Percentiles rank a stretch among this genome's conserved stretches.
Evolutionary conservation across 1,139 yeast genomes (phyloP).

Genomic region (Protomyces arabidopsidicola): DNA sequence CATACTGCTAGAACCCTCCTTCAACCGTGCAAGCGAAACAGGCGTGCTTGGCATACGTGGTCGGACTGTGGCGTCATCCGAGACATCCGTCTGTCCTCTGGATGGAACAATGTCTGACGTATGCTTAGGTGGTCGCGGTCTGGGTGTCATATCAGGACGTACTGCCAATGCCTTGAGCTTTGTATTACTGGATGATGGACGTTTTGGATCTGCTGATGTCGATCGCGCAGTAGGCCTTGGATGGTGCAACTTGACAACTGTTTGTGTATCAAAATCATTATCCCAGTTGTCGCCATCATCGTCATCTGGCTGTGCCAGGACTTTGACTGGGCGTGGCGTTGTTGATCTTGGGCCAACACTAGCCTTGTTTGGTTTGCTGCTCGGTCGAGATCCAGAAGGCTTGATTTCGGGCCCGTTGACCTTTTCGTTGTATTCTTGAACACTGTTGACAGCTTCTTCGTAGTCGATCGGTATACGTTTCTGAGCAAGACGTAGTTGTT

Average conservation of each 20-base stretch:
- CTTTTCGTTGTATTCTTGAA: constrained; percentile 37
- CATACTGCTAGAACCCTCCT: background rate
- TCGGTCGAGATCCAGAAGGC: background rate
- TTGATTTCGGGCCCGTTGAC: constrained; percentile 11
- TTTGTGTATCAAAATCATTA: constrained; percentile 29
- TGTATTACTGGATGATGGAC: background rate
- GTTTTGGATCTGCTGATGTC: background rate
- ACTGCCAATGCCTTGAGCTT: background rate
- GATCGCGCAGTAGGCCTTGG: background rate
- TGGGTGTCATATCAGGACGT: background rate
- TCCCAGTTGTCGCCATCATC: constrained; percentile 31
- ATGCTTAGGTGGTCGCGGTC: background rate
- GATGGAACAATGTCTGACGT: background rate
- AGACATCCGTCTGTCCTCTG: background rate
- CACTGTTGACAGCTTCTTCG: constrained; percentile 39
- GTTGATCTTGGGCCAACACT: background rate
- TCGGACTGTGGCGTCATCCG: background rate
- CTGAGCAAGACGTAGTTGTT: background rate
- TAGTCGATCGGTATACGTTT: constrained; percentile 31
- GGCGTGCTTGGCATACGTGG: background rate
- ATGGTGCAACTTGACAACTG: background rate
- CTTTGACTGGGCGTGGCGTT: background rate
- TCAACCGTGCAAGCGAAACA: background rate
- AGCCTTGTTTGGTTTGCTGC: background rate
- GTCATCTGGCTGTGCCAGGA: constrained; percentile 1